Evolutionary conservation across 2,329 filamentous ascomycete genomes (phyloP), one percentile per base, ranked within the genome.

Genomic region (Colletotrichum filicis): DNA sequence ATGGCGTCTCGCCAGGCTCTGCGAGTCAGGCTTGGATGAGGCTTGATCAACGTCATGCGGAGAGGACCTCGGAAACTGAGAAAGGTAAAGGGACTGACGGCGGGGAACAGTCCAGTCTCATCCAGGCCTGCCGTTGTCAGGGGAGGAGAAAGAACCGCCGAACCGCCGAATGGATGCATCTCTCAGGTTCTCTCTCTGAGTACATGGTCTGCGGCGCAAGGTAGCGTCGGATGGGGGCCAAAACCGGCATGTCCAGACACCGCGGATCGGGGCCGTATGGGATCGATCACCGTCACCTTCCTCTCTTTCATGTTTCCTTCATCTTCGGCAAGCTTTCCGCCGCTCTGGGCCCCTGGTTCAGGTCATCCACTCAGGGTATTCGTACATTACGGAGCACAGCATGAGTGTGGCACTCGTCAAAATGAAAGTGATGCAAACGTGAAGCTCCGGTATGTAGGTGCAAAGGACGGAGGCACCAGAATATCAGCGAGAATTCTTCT

Each of bases 21-120:
- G 69, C 65, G 69, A 72, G 69, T 72, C 69, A 72, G 65, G 37
- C 30, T 32, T 30, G 42, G n/a, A 53, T 42, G 65, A 72, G 35
- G 49, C 35, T 35, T 56, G 37, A 42, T 62, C 8, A 68, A 63
- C 30, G 65, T 72, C 69, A 72, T 72, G 65, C 65, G 52, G 57
- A 62, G 24, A 32, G 37, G 14, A 19, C 2, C n/a, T 19, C 19
- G 12, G 49, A n/a, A 49, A 22, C 1, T 49, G 42, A 22, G 19
- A 49, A 11, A 22, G 42, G 42, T 9, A 22, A n/a, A 22, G 19
- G 19, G 3, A 49, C 19, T 35, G 32, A 9, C 42, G 19, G 42
- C 16, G 42, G 42, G 19, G 19, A 22, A 49, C 16, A 11, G 42
- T 22, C 42, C 19, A n/a, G 42, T 49, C 42, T 22, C 42, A 49